Evolutionary conservation across 352 stramenopile species (phyloP).

Genomic region (Phytopythium oedochilum): DNA sequence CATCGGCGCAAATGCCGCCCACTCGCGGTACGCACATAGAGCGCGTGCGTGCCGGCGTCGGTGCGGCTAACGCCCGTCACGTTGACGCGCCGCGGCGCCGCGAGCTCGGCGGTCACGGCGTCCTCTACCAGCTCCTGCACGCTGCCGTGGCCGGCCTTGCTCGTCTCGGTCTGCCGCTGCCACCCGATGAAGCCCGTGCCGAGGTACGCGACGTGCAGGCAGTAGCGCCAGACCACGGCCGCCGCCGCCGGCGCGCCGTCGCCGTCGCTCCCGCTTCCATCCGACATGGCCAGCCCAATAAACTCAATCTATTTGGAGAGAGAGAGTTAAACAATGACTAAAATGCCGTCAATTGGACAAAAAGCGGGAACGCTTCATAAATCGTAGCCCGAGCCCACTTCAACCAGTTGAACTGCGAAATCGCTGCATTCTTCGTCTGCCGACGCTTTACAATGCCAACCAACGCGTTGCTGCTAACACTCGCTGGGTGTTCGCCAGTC

Average conservation of each 20-base stretch:
- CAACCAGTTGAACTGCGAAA: too few relatives aligned
- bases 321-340: too few relatives aligned
- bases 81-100: slow-evolving; percentile 50
- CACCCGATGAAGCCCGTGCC: slow-evolving; percentile 74
- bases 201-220: slow-evolving; percentile 74
- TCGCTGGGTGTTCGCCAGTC: too few relatives aligned
- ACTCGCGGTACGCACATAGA: slow-evolving; percentile 82
- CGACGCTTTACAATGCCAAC: too few relatives aligned
- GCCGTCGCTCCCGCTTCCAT: neutral
- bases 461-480: too few relatives aligned
- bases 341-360: too few relatives aligned
- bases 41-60: slow-evolving; percentile 75
- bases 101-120: slow-evolving; percentile 50
- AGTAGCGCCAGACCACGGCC: slow-evolving; percentile 39
- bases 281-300: slow-evolving; percentile 18
- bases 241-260: slow-evolving; percentile 3
- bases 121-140: slow-evolving; percentile 78
- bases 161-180: slow-evolving; percentile 63
- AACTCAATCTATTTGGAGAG: too few relatives aligned
- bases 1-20: neutral
- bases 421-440: too few relatives aligned
- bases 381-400: too few relatives aligned
- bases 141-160: slow-evolving; percentile 47
- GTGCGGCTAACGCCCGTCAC: slow-evolving; percentile 83
- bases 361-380: too few relatives aligned